Percentiles rank a stretch among this genome's conserved stretches.
Conservation (phyloP, 78 protist genomes). For the slime mould (Dictyostelium discoideum) region DNA sequence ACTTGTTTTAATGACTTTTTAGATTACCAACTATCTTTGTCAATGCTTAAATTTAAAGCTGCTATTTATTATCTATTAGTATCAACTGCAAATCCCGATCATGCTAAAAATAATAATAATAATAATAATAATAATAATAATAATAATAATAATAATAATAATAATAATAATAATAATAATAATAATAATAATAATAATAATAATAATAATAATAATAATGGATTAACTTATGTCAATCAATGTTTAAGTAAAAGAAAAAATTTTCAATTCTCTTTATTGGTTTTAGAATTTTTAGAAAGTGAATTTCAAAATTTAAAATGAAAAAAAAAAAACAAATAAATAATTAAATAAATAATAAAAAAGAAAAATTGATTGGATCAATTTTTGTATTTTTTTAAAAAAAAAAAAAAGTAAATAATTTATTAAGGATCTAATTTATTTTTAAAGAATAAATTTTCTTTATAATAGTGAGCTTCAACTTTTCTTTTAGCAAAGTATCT, state of each 20-base stretch:
- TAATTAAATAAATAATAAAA: background rate
- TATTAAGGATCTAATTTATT: constrained; percentile 27
- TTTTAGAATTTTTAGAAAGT: background rate
- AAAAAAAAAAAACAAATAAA: background rate
- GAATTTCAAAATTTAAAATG: background rate
- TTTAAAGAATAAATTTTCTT: constrained; percentile 37
- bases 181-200: no score
- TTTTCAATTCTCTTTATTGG: background rate
- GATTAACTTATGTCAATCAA: background rate
- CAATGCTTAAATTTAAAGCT: background rate
- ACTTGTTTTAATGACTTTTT: background rate
- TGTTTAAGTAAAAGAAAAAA: background rate
- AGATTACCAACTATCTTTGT: background rate
- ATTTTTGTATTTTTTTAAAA: background rate
- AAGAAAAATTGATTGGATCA: background rate
- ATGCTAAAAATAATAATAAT: background rate
- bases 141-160: no score
- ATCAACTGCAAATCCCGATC: background rate
- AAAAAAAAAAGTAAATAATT: background rate
- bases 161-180: no score
- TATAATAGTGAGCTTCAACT: constrained; percentile 22
- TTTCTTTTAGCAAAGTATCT: constrained; percentile 50
- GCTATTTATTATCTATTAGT: background rate
- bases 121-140: background rate
- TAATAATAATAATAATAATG: background rate